These are phyloP conservation scores for Coemansia sp. DNA, from an alignment of 192 early-diverging fungal species.

Conservation along the genomic window DNA sequence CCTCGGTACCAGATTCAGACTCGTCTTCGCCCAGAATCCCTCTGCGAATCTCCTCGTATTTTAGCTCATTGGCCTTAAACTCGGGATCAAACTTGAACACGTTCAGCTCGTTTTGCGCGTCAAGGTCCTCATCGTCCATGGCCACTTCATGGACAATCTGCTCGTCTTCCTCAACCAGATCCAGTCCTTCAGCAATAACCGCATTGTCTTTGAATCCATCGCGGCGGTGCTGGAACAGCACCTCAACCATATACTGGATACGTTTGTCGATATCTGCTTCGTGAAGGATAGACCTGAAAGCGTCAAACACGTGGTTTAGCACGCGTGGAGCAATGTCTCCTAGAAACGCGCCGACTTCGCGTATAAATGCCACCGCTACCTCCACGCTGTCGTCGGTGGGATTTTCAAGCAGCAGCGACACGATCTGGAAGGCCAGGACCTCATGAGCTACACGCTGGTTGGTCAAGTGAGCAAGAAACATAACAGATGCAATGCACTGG, in stretches of 20 bases:
- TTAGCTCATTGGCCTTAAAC: conserved; percentile 78
- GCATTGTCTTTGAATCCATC: conserved; percentile 92
- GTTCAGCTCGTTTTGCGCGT: conserved; percentile 76
- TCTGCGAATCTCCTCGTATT: conserved; percentile 73
- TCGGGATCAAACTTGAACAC: conserved; percentile 81
- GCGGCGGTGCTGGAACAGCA: conserved; percentile 90
- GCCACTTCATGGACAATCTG: conserved; percentile 86
- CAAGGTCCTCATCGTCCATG: conserved; percentile 82
- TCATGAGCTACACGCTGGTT: conserved; percentile 90
- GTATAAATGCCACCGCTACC: conserved; percentile 91
- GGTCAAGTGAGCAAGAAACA: conserved; percentile 89
- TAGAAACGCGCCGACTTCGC: conserved; percentile 81
- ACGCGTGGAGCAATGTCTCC: conserved; percentile 73
- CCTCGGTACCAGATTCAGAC: conserved; percentile 50
- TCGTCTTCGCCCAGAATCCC: conserved; percentile 83
- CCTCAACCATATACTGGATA: conserved; percentile 96
- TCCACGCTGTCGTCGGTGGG: conserved; percentile 95
- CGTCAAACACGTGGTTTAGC: conserved; percentile 84
- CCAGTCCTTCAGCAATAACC: conserved; percentile 70
- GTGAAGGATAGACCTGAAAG: conserved; percentile 87
- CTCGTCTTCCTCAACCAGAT: conserved; percentile 93
- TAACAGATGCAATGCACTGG: conserved; percentile 73
- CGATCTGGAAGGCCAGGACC: conserved; percentile 82
- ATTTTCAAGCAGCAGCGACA: conserved; percentile 77
- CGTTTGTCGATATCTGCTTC: conserved; percentile 93